These are phyloP conservation scores for Euclidium syriacum DNA, from an alignment of 345 rosid species.

Conservation along the genomic window DNA sequence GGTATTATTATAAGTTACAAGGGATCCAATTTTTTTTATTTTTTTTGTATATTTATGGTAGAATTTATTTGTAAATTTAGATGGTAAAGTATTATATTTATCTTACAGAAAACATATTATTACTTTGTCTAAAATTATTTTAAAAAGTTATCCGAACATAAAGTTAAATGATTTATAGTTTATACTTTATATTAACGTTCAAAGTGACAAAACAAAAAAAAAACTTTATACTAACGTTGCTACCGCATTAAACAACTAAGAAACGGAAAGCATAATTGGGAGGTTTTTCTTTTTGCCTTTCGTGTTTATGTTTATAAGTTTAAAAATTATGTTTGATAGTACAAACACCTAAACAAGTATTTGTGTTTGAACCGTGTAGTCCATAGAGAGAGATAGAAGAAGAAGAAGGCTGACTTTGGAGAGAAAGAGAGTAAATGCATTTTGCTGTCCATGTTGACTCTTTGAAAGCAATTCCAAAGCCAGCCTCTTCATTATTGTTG, in stretches of 20 bases:
- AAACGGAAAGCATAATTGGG: background rate
- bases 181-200: no score
- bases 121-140: background rate
- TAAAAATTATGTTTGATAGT: no score
- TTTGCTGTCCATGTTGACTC: slow-evolving; percentile 66
- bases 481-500: slow-evolving; percentile 35
- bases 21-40: background rate
- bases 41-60: background rate
- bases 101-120: background rate
- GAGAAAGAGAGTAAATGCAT: slow-evolving; percentile 59
- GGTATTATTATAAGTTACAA: background rate
- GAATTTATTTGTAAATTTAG: background rate
- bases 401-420: slow-evolving; percentile 50
- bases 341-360: slow-evolving; percentile 11
- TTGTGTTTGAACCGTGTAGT: slow-evolving; percentile 21
- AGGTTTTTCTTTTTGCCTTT: background rate
- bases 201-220: no score
- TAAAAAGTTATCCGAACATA: no score
- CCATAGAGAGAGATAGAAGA: slow-evolving; percentile 13
- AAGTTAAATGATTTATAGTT: no score
- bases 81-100: background rate
- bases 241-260: no score
- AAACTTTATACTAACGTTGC: no score
- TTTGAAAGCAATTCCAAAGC: slow-evolving; percentile 28
- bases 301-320: background rate